Evolutionary conservation across 768 basidiomycete species (phyloP).

Genomic region (Macrolepiota dolichaula): DNA sequence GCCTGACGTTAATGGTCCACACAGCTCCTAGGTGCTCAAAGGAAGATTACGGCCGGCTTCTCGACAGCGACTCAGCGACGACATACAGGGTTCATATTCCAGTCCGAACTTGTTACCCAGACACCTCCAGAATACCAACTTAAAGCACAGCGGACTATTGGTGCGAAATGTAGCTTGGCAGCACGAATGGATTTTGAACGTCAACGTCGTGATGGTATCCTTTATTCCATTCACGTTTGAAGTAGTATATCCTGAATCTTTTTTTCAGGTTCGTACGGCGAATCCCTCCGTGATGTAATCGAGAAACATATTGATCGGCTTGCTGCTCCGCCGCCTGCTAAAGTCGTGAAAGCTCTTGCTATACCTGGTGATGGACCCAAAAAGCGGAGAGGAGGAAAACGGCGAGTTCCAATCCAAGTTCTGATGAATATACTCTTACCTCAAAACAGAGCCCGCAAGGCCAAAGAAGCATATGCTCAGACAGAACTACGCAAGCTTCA

Average conservation of each 20-base stretch:
- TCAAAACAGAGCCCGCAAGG: slow-evolving; percentile 77
- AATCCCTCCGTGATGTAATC: slow-evolving; percentile 78
- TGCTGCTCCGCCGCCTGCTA: slow-evolving; percentile 90
- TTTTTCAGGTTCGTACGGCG: slow-evolving; percentile 69
- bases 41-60: slow-evolving; percentile 89
- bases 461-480: slow-evolving; percentile 97
- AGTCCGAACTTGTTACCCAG: slow-evolving; percentile 82
- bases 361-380: slow-evolving; percentile 94
- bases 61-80: slow-evolving; percentile 83
- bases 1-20: not conserved
- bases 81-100: slow-evolving; percentile 96
- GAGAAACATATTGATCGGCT: slow-evolving; percentile 90
- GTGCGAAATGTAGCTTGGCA: slow-evolving; percentile 87
- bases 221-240: not conserved
- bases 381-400: slow-evolving; percentile 93
- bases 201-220: slow-evolving; percentile 71
- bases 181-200: slow-evolving; percentile 94
- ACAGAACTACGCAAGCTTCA: slow-evolving; percentile 96
- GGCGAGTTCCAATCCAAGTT: slow-evolving; percentile 42
- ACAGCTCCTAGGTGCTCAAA: slow-evolving; percentile 91
- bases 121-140: slow-evolving; percentile 88
- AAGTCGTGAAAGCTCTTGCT: slow-evolving; percentile 90
- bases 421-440: not conserved
- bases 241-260: not conserved
- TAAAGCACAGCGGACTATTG: slow-evolving; percentile 90